These are phyloP conservation scores for Saccharomycopsis fermentans DNA, from an alignment of 805 yeast species.

Conservation along the genomic window DNA sequence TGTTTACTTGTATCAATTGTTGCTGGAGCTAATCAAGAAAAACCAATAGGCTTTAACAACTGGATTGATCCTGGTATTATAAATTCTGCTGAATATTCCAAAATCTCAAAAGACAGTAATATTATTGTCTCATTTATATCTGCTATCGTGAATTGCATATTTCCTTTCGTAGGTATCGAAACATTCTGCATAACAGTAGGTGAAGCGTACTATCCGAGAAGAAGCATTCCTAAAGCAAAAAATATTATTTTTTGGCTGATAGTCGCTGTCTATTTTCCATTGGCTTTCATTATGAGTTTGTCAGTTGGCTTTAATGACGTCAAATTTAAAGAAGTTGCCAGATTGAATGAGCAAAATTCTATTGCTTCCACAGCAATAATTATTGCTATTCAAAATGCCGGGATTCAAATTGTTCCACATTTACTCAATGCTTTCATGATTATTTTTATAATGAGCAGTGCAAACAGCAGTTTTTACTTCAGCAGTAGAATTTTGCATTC, in stretches of 20 bases:
- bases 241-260: constrained; percentile 46
- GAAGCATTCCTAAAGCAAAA: constrained; percentile 42
- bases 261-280: constrained; percentile 40
- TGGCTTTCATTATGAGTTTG: constrained; percentile 46
- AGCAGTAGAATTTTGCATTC: constrained; percentile 35
- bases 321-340: constrained; percentile 25
- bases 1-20: constrained; percentile 31
- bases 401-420: constrained; percentile 37
- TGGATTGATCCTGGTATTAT: constrained; percentile 38
- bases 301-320: constrained; percentile 43
- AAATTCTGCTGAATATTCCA: constrained; percentile 27
- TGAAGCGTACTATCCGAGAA: constrained; percentile 39
- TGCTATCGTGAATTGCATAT: constrained; percentile 42
- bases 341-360: constrained; percentile 30
- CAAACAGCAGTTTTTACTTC: constrained; percentile 37
- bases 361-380: constrained; percentile 42
- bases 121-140: constrained; percentile 43
- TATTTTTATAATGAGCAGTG: constrained; percentile 33
- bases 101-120: constrained; percentile 27
- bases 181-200: constrained; percentile 39
- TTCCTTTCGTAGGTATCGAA: constrained; percentile 43
- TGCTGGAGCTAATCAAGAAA: constrained; percentile 33
- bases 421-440: constrained; percentile 39
- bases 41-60: constrained; percentile 29
- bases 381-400: constrained; percentile 39